Base-by-base conservation (phyloP, 1,139 yeast genomes). In the Geotrichum europaeum region DNA sequence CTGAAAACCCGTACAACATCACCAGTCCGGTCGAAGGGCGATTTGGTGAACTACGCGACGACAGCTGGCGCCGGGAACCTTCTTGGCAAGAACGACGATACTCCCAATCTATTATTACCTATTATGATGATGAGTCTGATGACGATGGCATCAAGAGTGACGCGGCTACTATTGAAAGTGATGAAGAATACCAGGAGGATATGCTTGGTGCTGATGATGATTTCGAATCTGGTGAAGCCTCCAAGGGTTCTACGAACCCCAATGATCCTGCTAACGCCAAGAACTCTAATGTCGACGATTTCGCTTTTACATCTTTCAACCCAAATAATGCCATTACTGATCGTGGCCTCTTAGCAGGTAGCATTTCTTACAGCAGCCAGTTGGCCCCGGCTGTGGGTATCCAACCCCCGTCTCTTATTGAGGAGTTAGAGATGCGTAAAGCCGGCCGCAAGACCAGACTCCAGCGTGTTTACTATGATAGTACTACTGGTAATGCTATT, bases 381-480 rank as follows among this genome's bases (percentile, higher is more conserved):
- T 53, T 66, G 22, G 53, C 55, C 3, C 65, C 68, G 24, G 56
- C 60, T 15, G 65, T 62, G 10, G 65, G 64, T 3, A 66, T 66
- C 4, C 67, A 68, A 53, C 71, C 73, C 0, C 67, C 69, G 18
- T 70, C 75, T 7, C 66, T 74, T 20, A 71, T 74, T 55, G 77
- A 74, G 62, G 77, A 74, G 63, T 62, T 74, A 50, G 77, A 74
- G 63, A 65, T 74, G 60, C 71, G 77, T 40, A 74, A 74, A 60
- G 71, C 72, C n/a, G 75, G 73, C 34, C 64, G 70, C 20, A 64
- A 62, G 51, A 66, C 70, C 1, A 72, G 73, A 57, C 65, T 64
- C 32, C 66, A 66, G 51, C 65, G 65, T 24, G 67, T 72, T 20
- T 53, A 64, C 24, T 64, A 69, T 28, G 75, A 72, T 34, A 67